These are phyloP conservation scores for Skeletonema menzelii DNA, from an alignment of 108 stramenopile genomes.

Conservation along the genomic window DNA sequence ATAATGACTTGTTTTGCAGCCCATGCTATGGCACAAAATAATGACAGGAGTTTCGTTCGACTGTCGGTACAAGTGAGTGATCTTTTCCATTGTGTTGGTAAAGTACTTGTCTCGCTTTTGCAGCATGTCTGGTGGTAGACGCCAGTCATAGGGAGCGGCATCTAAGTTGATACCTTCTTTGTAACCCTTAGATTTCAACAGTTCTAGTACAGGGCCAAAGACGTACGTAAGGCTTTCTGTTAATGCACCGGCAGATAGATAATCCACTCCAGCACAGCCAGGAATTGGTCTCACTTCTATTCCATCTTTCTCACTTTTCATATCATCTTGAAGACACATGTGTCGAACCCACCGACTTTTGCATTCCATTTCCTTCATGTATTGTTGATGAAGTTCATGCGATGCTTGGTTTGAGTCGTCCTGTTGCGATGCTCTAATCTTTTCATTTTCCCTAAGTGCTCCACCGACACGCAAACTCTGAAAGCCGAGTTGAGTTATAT, in stretches of 20 bases:
- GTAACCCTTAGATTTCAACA: conserved; percentile 33
- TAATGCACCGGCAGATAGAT: conserved; percentile 28
- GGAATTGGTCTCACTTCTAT: conserved; percentile 33
- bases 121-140: conserved; percentile 36
- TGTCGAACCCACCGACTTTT: conserved; percentile 44
- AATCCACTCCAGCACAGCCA: conserved; percentile 41
- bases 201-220: conserved; percentile 41
- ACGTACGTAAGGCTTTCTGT: conserved; percentile 36
- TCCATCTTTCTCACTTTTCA: conserved; percentile 37
- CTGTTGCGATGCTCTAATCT: conserved; percentile 5
- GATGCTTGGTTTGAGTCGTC: not conserved
- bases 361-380: conserved; percentile 30
- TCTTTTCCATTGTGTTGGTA: conserved; percentile 22
- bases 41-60: conserved; percentile 38
- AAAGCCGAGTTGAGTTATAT: conserved; percentile 24
- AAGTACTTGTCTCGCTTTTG: conserved; percentile 44
- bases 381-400: conserved; percentile 25
- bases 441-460: conserved; percentile 26
- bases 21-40: conserved; percentile 47
- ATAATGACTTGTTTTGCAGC: conserved; percentile 46
- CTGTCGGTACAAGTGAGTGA: conserved; percentile 30
- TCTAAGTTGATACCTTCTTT: conserved; percentile 32
- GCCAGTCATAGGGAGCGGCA: conserved; percentile 45
- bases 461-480: conserved; percentile 24
- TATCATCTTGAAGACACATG: conserved; percentile 29